Base-by-base conservation (phyloP, 2,329 filamentous ascomycete species). In the Trichoderma brevicompactum region DNA sequence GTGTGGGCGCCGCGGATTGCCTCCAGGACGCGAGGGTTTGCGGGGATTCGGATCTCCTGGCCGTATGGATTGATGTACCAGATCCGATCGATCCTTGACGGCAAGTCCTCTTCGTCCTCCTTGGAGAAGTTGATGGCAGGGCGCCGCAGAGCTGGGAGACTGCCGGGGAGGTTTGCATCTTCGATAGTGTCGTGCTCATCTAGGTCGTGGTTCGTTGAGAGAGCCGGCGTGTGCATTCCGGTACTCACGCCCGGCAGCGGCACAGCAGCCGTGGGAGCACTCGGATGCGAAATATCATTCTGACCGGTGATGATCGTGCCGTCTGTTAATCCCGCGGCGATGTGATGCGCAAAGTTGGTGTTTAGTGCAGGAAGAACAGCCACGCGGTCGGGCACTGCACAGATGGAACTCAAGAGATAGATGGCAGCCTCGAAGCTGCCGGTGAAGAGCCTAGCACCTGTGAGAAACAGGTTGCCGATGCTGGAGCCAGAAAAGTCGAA, bases 11-110 rank as follows among this genome's bases (percentile, higher is more conserved):
- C 79, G 15, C 80, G 79, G 1, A 98, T 76, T 0, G 92, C 87
- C 7, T 87, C 84, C 0, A 96, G 72, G 0, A 94, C 92, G 58
- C 92, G 88, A 0, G 92, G 89, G 72, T 97, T 98, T 2, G 92
- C 91, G 0, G 89, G 85, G 0, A 94, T 91, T 17, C 89, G 87
- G 70, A 98, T 97, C 77, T 97, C 94, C 74, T 97, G 92, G n/a
- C 94, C 94, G 76, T 97, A 98, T 0, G 94, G 94, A 73, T 97
- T 98, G 79, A 98, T 98, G 80, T 98, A 98, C 92, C 93, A 98
- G 38, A 98, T 84, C 2, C 94, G 81, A 63, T 89, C 83, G 70
- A 98, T 96, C 34, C 92, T 85, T 0, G 90, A 84, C 0, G 92
- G 85, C 1, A 98, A 82, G 63, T 94, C 91, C 67, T 91, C 87